Base-by-base conservation (phyloP, 805 yeast genomes). In the Blastobotrys parvus region DNA sequence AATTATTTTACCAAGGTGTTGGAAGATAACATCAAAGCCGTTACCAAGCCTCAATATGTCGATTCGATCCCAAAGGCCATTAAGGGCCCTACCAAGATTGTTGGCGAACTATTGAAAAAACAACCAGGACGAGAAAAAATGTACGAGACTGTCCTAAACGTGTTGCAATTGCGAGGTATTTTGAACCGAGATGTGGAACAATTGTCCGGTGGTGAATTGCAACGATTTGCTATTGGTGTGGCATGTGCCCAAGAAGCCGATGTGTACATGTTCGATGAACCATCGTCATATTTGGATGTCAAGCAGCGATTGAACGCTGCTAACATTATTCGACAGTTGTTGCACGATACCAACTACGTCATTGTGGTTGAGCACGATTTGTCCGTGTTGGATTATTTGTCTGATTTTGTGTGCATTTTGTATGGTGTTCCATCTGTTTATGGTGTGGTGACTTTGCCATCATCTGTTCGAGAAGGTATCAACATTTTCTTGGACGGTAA, bases 241-340 rank as follows among this genome's bases (percentile, higher is more conserved):
- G 85, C 97, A 13, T 86, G 95, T 73, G 88, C 89, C 38, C 97
- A 90, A 69, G 72, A 70, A 25, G 97, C 97, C 45, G 84, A 87
- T 56, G 97, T 92, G 36, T 92, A 92, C 70, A 92, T 92, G 98
- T 92, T 92, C 67, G 98, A 92, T 69, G 98, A 92, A 72, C 98
- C 98, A 38, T 89, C 97, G 16, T 92, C 98, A 8, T 92, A 92
- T 69, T 71, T 92, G 65, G 98, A 92, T 75, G 97, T 92, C 53
- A 92, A 92, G 69, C 98, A 92, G 70, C 90, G 98, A 78, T 77
- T 92, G 67, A 84, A 92, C 58, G 98, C 99, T 45, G 99, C 98
- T 46, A 80, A 78, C 64, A 82, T 87, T 60, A 92, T 92, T 56
- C 82, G 99, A 68, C 80, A 92, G 16, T 70, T 92, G 52, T 72